Evolutionary conservation across 2,329 filamentous ascomycete species (phyloP).

Genomic region (Apiospora koreana): DNA sequence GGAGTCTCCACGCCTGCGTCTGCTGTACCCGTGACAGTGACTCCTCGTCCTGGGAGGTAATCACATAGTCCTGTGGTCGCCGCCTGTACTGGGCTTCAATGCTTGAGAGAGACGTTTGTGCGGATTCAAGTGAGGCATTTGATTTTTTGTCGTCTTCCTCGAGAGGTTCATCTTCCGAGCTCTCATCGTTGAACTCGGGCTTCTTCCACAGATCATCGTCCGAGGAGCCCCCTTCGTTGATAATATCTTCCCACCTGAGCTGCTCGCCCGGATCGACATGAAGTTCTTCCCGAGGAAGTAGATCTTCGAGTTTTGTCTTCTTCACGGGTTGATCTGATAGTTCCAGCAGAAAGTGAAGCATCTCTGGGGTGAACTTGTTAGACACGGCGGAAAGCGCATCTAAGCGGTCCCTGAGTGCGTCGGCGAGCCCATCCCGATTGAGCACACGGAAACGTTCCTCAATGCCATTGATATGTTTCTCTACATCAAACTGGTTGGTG

Average conservation of each 20-base stretch:
- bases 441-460: conserved; percentile 85
- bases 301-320: conserved; percentile 64
- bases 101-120: conserved; percentile 38
- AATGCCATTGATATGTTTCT: conserved; percentile 66
- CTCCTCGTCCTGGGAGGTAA: conserved; percentile 34
- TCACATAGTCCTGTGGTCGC: conserved; percentile 36
- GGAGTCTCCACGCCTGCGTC: conserved; percentile 46
- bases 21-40: conserved; percentile 39
- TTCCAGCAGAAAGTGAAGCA: conserved; percentile 75
- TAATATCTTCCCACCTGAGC: conserved; percentile 79
- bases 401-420: conserved; percentile 63
- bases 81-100: conserved; percentile 30
- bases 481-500: conserved; percentile 76
- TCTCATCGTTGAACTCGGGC: conserved; percentile 64
- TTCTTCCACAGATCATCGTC: conserved; percentile 71
- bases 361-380: conserved; percentile 74
- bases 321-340: conserved; percentile 79
- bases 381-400: conserved; percentile 54
- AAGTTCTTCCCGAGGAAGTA: conserved; percentile 55
- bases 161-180: conserved; percentile 59
- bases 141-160: conserved; percentile 38
- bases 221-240: conserved; percentile 69
- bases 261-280: conserved; percentile 44
- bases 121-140: conserved; percentile 33
- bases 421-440: conserved; percentile 76